Conservation (phyloP, 306 rosid genomes). For the Pyrus communis region DNA sequence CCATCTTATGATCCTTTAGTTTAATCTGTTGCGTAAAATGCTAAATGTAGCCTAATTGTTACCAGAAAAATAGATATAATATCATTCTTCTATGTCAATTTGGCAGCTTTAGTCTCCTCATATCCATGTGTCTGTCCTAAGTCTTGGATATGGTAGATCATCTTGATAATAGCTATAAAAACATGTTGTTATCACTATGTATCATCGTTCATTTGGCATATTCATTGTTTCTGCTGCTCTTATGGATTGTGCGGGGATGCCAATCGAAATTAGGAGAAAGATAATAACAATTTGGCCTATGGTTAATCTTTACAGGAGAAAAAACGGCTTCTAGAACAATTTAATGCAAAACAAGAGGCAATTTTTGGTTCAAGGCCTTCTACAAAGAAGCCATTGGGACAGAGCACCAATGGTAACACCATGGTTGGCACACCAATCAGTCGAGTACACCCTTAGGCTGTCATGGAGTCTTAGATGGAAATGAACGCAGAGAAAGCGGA, state of each 20-base stretch:
- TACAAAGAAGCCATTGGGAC: conserved; percentile 70
- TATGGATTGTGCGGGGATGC: not conserved
- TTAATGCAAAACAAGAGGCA: conserved; percentile 59
- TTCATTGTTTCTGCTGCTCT: not conserved
- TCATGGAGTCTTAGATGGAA: conserved; percentile 38
- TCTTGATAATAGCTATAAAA: not conserved
- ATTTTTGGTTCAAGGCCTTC: conserved; percentile 68
- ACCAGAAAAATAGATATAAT: not conserved
- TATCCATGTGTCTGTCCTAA: not conserved
- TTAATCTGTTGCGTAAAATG: not conserved
- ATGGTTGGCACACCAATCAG: conserved; percentile 55
- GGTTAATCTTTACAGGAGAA: conserved; percentile 45
- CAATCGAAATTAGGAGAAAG: not conserved
- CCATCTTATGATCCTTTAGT: not conserved
- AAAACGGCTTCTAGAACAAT: conserved; percentile 66
- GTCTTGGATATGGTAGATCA: not conserved
- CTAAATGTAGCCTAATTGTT: not conserved
- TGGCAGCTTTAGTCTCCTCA: not conserved
- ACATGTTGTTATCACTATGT: not conserved
- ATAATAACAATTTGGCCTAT: not conserved
- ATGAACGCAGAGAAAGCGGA: conserved; percentile 64
- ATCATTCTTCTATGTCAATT: not conserved
- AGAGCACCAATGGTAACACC: conserved; percentile 44
- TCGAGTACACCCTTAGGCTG: conserved; percentile 55
- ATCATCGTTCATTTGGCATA: not conserved